A percentile compares a stretch with the other conserved stretches of the same genome.
Conservation (phyloP, 345 rosid genomes). For the Noccaea bulbosa region DNA sequence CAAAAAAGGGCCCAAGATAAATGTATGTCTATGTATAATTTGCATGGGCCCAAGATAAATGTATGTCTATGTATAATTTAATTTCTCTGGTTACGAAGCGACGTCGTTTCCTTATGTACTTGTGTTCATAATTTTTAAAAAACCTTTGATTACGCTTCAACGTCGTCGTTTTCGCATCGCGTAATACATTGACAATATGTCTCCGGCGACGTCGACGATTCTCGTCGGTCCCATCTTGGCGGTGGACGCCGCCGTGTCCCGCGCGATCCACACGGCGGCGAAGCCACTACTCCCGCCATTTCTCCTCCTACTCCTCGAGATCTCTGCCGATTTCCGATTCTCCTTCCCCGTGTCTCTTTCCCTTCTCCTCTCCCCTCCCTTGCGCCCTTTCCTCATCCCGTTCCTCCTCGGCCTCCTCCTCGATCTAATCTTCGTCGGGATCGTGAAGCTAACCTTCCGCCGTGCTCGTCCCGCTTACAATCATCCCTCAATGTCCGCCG, state of each 20-base stretch:
- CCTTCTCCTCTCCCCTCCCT: slow-evolving; percentile 55
- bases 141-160: too few relatives aligned
- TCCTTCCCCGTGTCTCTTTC: slow-evolving; percentile 77
- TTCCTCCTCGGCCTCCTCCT: slow-evolving; percentile 84
- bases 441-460: slow-evolving; percentile 71
- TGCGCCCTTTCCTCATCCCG: slow-evolving; percentile 54
- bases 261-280: slow-evolving; percentile 52
- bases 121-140: too few relatives aligned
- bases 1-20: too few relatives aligned
- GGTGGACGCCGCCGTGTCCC: slow-evolving; percentile 59
- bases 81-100: too few relatives aligned
- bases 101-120: too few relatives aligned
- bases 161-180: neutral
- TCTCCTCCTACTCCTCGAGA: slow-evolving; percentile 65
- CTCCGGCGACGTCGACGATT: slow-evolving; percentile 35
- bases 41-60: too few relatives aligned
- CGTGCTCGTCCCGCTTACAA: slow-evolving; percentile 89
- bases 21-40: too few relatives aligned
- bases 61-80: too few relatives aligned
- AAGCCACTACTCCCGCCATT: slow-evolving; percentile 56
- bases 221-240: slow-evolving; percentile 45
- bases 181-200: slow-evolving; percentile 3
- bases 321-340: slow-evolving; percentile 83
- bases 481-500: slow-evolving; percentile 69
- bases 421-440: slow-evolving; percentile 71